phyloP scores from a whole-genome alignment of 371 early-diverging fungal species.

The Mortierella sp. region DNA sequence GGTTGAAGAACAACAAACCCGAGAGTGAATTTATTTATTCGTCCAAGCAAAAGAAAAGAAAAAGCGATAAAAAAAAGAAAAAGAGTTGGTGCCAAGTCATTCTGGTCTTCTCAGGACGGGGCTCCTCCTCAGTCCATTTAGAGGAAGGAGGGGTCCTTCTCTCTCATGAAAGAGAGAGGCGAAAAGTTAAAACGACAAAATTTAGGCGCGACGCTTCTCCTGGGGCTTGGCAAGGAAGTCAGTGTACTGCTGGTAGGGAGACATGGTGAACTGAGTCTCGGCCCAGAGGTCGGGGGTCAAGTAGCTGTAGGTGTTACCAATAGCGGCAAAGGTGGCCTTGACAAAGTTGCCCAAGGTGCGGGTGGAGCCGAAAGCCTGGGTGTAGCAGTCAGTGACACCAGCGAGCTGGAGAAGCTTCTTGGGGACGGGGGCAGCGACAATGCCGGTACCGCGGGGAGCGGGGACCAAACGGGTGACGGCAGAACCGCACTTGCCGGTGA shows the following conservation, averaged over 20 bases:
- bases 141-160: conserved; percentile 1
- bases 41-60: background rate
- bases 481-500: conserved; percentile 99
- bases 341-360: conserved; percentile 98
- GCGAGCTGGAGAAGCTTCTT: conserved; percentile 99
- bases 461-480: conserved; percentile 96
- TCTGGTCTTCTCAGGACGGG: background rate
- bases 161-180: conserved; percentile 6
- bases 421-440: conserved; percentile 97
- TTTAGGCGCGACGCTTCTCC: conserved; percentile 49
- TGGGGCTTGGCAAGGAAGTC: conserved; percentile 84
- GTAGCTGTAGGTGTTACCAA: conserved; percentile 98
- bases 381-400: conserved; percentile 99
- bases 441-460: conserved; percentile 99
- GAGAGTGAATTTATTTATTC: background rate
- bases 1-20: conserved; percentile 3
- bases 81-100: conserved; percentile 11
- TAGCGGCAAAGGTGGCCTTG: conserved; percentile 99
- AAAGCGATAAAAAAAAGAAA: conserved; percentile 21
- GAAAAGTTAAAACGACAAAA: background rate
- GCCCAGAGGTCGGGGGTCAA: conserved; percentile 98
- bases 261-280: conserved; percentile 90
- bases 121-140: conserved; percentile 11
- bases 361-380: conserved; percentile 94
- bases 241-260: conserved; percentile 95